phyloP scores from a whole-genome alignment of 1,284 basidiomycete genomes.

The Sparassis latifolia region DNA sequence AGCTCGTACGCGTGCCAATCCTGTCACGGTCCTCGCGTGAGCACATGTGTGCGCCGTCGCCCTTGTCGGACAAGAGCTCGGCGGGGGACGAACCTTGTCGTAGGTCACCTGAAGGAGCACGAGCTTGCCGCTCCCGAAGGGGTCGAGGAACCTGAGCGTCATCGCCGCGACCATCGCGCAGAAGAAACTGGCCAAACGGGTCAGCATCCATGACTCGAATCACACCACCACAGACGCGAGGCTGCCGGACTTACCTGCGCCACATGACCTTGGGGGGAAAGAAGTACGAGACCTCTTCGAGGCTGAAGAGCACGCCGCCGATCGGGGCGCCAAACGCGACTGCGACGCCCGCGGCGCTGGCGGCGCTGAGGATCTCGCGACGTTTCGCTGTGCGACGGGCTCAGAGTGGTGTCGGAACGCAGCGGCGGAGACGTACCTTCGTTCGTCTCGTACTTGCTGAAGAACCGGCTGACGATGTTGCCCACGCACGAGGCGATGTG shows the following conservation, averaged over 20 bases:
- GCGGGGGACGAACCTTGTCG: conserved; percentile 50
- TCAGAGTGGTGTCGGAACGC: not conserved
- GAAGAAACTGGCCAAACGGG: conserved; percentile 60
- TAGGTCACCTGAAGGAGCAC: conserved; percentile 90
- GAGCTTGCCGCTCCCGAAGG: conserved; percentile 82
- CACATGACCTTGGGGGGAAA: conserved; percentile 96
- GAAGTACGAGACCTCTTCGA: conserved; percentile 94
- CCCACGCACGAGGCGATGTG: conserved; percentile 95
- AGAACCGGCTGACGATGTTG: conserved; percentile 88
- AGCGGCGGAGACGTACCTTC: conserved; percentile 52
- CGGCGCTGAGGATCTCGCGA: conserved; percentile 87
- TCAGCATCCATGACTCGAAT: not conserved
- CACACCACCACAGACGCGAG: not conserved
- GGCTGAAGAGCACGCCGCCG: conserved; percentile 87
- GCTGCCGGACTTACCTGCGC: conserved; percentile 60
- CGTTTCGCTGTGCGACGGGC: conserved; percentile 58
- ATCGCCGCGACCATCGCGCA: conserved; percentile 93
- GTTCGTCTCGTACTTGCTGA: conserved; percentile 87
- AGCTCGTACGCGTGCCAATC: conserved; percentile 89
- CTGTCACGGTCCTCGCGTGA: conserved; percentile 28
- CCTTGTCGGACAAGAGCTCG: too few species aligned
- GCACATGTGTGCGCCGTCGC: too few species aligned
- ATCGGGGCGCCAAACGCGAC: conserved; percentile 91
- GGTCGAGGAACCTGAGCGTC: conserved; percentile 84
- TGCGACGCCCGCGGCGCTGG: conserved; percentile 89